Evolutionary conservation across 352 stramenopile genomes (phyloP), one percentile per base, ranked within the genome.

Genomic region (Phytopythium delawarense): DNA sequence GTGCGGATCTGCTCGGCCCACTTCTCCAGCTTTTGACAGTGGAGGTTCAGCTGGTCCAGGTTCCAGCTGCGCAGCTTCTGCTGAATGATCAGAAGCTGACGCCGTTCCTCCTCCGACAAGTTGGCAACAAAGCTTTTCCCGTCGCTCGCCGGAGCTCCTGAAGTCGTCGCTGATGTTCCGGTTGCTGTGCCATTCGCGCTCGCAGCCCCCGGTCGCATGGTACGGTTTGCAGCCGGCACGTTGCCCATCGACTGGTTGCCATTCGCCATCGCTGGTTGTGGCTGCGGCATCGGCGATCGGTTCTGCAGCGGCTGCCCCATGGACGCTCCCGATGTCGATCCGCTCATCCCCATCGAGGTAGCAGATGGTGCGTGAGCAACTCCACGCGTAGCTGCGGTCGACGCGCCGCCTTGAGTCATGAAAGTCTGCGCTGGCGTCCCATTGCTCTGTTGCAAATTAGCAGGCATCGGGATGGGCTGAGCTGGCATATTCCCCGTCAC

Each of bases 11-110:
- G 77, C 63, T 93, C 84, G 6, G 84, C 84, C 65, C 82, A 89
- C n/a, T 72, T 82, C 59, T 95, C 84, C 35, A 95, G 65, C 63
- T 92, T 92, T 56, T 89, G 83, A 61, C 81, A 92, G 72, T 95
- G 85, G 0, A 74, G 58, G 18, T 88, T 90, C 37, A 95, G 67
- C 55, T 93, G 81, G 42, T 92, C 84, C 15, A 92, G 57, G 35
- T 67, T 89, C 58, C 83, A 87, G 15, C 81, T 73, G 42, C 71
- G 75, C 18, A 95, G 62, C 40, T 89, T 88, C 53, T 91, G 71
- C 61, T 91, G 84, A 44, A 95, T 89, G 20, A 85, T 67, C 30
- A 79, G 67, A 35, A 95, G 61, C 55, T 95, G 87, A 16, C 74
- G 72, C 32, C 88, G 82, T 18, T 93, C 82, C 59, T 92, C 82